phyloP scores from a whole-genome alignment of 108 stramenopile species.

The Chaetoceros tenuissimus region DNA sequence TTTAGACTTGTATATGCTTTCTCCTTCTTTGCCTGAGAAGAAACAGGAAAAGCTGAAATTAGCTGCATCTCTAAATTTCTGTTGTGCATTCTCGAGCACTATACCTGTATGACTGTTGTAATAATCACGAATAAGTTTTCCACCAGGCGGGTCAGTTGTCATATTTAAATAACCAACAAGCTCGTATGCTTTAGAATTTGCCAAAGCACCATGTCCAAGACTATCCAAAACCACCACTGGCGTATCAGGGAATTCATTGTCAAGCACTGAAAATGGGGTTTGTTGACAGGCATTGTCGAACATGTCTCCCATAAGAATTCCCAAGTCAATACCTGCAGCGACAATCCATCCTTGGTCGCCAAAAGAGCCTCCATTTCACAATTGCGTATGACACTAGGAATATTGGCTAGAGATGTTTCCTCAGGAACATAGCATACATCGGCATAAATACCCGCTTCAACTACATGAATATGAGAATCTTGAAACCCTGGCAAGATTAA shows the following conservation, averaged over 20 bases:
- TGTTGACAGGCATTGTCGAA: background rate
- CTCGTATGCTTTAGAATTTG: conserved; percentile 6
- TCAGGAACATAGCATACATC: conserved; percentile 4
- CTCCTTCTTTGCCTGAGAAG: conserved; percentile 1
- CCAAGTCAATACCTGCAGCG: conserved; percentile 13
- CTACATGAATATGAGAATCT: conserved; percentile 11
- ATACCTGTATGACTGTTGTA: conserved; percentile 2
- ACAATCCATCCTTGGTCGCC: conserved; percentile 17
- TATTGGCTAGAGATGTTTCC: conserved; percentile 1
- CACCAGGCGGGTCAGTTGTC: conserved; percentile 1
- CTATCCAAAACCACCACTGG: conserved; percentile 14
- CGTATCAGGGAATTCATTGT: conserved; percentile 2
- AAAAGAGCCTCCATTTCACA: conserved; percentile 12
- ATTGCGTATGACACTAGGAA: conserved; percentile 4
- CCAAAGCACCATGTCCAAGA: conserved; percentile 13
- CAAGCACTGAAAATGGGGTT: conserved; percentile 3
- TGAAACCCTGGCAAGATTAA: conserved; percentile 15
- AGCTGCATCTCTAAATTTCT: conserved; percentile 8
- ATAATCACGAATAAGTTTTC: background rate
- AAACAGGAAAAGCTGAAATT: conserved; percentile 3
- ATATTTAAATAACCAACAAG: conserved; percentile 4
- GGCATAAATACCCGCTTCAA: conserved; percentile 14
- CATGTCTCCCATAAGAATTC: background rate
- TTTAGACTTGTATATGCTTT: conserved; percentile 9
- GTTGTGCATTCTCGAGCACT: conserved; percentile 16